Conservation (phyloP, 257 asterid genomes). For the Nicotiana paniculata region DNA sequence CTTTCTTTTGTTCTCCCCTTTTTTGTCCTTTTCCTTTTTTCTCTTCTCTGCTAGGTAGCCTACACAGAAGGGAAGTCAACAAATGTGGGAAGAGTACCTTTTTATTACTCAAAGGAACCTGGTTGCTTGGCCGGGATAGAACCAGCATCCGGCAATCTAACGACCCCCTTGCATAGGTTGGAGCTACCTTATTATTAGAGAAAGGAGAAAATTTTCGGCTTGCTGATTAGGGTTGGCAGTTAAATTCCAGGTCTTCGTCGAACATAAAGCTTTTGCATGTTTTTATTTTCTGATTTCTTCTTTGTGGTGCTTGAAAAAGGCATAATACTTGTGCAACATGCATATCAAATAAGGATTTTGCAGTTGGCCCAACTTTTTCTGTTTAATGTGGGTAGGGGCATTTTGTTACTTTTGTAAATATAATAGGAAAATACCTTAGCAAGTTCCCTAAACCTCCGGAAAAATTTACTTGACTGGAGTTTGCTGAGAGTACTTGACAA, state of each 20-base stretch:
- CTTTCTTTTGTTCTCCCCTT: too few species aligned
- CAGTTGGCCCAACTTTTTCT: not conserved
- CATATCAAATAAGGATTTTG: not conserved
- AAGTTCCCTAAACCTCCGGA: conserved; percentile 66
- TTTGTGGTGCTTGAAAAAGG: not conserved
- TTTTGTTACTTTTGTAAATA: not conserved
- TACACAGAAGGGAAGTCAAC: too few species aligned
- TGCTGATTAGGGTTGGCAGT: too few species aligned
- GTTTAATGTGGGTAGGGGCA: not conserved
- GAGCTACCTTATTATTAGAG: too few species aligned
- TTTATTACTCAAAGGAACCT: too few species aligned
- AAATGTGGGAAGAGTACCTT: too few species aligned
- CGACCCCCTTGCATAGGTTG: too few species aligned
- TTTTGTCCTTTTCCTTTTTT: too few species aligned
- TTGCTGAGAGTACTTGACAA: conserved; percentile 68
- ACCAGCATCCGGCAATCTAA: too few species aligned
- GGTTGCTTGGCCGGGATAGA: too few species aligned
- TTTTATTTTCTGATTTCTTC: not conserved
- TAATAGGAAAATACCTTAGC: conserved; percentile 55
- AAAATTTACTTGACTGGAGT: conserved; percentile 74
- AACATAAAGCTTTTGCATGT: not conserved
- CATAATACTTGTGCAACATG: not conserved
- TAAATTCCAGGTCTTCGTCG: not conserved
- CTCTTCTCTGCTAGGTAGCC: too few species aligned
- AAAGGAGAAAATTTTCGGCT: too few species aligned